Conservation (phyloP, 257 asterid genomes). For the Solanum ossicruentum region DNA sequence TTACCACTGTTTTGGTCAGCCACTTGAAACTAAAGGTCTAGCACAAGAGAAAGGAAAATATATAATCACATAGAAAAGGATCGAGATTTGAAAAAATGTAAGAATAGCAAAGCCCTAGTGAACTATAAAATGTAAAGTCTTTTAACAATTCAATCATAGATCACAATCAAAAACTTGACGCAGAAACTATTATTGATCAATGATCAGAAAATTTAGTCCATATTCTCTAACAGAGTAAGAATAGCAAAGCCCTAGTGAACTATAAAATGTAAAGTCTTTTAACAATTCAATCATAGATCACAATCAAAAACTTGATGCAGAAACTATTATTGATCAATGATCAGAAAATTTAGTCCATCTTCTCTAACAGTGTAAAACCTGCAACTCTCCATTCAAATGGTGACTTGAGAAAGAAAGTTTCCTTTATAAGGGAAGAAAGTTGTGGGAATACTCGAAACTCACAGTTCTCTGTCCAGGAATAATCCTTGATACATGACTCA, state of each 20-base stretch:
- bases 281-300: not conserved
- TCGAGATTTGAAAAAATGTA: not conserved
- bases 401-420: not conserved
- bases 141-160: not conserved
- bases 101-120: not conserved
- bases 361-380: not conserved
- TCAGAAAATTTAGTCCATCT: not conserved
- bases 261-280: not conserved
- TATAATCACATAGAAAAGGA: not conserved
- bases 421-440: not conserved
- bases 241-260: not conserved
- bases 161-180: not conserved
- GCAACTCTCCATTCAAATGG: not conserved
- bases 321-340: not conserved
- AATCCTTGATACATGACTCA: slow-evolving; percentile 57
- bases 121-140: not conserved
- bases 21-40: not conserved
- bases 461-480: slow-evolving; percentile 98
- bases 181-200: not conserved
- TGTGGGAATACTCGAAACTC: slow-evolving; percentile 26
- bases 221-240: not conserved
- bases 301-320: not conserved
- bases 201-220: not conserved
- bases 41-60: not conserved
- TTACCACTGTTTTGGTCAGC: slow-evolving; percentile 4